Conservation (phyloP, 2,329 filamentous ascomycete genomes). For the Fusarium siculi region DNA sequence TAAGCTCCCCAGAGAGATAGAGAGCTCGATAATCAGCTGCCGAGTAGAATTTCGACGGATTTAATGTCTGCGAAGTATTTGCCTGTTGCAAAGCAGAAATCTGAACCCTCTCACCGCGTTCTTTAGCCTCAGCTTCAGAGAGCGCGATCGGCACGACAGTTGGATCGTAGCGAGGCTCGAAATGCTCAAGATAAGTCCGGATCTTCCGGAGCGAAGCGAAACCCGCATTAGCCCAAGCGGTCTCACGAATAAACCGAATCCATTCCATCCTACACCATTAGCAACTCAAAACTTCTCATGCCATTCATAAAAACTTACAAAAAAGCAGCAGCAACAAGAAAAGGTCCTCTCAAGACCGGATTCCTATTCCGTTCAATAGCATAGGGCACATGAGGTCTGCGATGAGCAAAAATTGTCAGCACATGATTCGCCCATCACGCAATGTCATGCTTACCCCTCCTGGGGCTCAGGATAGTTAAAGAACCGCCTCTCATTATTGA, state of each 20-base stretch:
- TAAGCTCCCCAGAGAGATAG: slow-evolving; percentile 58
- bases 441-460: slow-evolving; percentile 25
- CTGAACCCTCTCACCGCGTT: slow-evolving; percentile 7
- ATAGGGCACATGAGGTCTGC: slow-evolving; percentile 34
- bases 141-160: slow-evolving; percentile 54
- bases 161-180: slow-evolving; percentile 59
- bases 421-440: background rate
- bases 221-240: slow-evolving; percentile 69
- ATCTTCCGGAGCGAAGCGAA: slow-evolving; percentile 68
- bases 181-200: slow-evolving; percentile 61
- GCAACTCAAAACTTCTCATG: fast-evolving
- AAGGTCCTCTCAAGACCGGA: slow-evolving; percentile 26
- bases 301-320: background rate
- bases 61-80: slow-evolving; percentile 50
- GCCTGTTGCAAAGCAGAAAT: background rate
- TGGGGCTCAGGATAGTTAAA: slow-evolving; percentile 36
- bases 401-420: slow-evolving; percentile 21
- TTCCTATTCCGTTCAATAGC: slow-evolving; percentile 27
- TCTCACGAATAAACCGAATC: slow-evolving; percentile 38
- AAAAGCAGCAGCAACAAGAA: slow-evolving; percentile 33
- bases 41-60: slow-evolving; percentile 46
- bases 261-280: slow-evolving; percentile 40
- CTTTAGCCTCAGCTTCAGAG: slow-evolving; percentile 56
- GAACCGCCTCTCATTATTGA: slow-evolving; percentile 9
- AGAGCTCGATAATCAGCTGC: slow-evolving; percentile 57